Conservation (phyloP, 768 basidiomycete genomes). For the Lanmaoa pseudosensibilis region DNA sequence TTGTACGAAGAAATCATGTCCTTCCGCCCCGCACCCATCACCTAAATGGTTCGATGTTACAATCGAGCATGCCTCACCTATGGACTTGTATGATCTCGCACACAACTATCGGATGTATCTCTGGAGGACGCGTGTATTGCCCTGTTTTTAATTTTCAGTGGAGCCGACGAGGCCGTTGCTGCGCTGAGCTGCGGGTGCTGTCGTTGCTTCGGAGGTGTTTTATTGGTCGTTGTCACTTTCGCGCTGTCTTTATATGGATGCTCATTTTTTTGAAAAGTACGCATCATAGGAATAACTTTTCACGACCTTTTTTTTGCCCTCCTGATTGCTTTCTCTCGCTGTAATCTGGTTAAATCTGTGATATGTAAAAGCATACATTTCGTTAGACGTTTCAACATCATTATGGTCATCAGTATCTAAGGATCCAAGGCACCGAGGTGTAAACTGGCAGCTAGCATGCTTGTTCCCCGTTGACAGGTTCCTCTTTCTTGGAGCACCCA, state of each 20-base stretch:
- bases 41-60: conserved; percentile 18
- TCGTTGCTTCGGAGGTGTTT: neutral
- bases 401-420: neutral
- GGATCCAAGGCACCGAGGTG: no score
- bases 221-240: neutral
- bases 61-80: neutral
- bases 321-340: neutral
- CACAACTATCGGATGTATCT: conserved; percentile 5
- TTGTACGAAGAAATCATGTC: conserved; percentile 94
- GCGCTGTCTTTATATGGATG: conserved; percentile 1
- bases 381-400: neutral
- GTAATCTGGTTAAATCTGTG: conserved; percentile 14
- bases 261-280: neutral
- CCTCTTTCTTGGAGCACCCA: neutral
- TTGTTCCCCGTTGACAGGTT: neutral
- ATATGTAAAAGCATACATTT: conserved; percentile 4
- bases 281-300: neutral
- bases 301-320: neutral
- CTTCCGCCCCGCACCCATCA: conserved; percentile 69
- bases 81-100: neutral
- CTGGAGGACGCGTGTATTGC: conserved; percentile 1
- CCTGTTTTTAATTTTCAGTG: conserved; percentile 1
- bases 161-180: neutral
- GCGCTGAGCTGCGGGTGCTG: neutral
- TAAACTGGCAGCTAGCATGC: neutral